A percentile compares a stretch with the other conserved stretches of the same genome.
These are phyloP conservation scores for Ambrosia hybrid DNA, from an alignment of 140 eudicot genomes.

Conservation along the genomic window DNA sequence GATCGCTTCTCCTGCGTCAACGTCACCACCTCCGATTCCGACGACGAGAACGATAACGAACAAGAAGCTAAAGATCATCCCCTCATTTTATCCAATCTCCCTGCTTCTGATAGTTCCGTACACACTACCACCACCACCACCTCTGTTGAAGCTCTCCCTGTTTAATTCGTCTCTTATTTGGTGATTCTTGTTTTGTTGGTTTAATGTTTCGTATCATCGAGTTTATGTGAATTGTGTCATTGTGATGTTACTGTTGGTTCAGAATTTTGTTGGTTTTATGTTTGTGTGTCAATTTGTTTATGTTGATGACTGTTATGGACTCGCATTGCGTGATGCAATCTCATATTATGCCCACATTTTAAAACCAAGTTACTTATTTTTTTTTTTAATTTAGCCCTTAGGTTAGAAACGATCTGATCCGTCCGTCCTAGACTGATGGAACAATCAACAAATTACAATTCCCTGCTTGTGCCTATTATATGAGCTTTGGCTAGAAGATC, in stretches of 20 bases:
- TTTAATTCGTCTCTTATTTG: conserved; percentile 35
- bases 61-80: conserved; percentile 86
- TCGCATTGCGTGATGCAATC: no score
- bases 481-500: conserved; percentile 60
- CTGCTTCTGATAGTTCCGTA: conserved; percentile 28
- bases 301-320: neutral
- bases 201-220: conserved; percentile 20
- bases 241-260: conserved; percentile 8
- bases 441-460: conserved; percentile 50
- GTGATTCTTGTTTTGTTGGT: conserved; percentile 13
- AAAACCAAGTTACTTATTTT: no score
- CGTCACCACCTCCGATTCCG: conserved; percentile 63
- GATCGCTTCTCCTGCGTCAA: conserved; percentile 86
- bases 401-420: conserved; percentile 83
- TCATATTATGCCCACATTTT: no score
- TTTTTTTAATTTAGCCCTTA: conserved; percentile 62
- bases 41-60: conserved; percentile 75
- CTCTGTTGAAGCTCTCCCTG: conserved; percentile 70
- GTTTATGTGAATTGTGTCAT: neutral
- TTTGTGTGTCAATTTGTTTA: conserved; percentile 6
- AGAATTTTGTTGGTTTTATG: conserved; percentile 15
- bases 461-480: conserved; percentile 81
- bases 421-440: conserved; percentile 92
- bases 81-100: conserved; percentile 43
- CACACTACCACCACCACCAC: conserved; percentile 36